Evolutionary conservation across 2,329 filamentous ascomycete genomes (phyloP).

Genomic region (Hymenoscyphus linearis): DNA sequence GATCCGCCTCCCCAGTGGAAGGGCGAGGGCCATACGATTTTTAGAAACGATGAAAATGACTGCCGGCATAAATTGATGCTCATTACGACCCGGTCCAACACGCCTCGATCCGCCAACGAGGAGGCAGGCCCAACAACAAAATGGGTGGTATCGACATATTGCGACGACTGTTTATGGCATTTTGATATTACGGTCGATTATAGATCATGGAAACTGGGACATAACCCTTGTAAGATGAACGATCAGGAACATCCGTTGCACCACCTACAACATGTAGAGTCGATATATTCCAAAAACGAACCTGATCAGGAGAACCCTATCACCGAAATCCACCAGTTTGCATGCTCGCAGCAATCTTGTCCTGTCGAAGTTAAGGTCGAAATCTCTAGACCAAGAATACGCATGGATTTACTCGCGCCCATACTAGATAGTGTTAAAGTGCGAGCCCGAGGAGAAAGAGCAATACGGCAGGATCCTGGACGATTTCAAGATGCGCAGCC

Average conservation of each 20-base stretch:
- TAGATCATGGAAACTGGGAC: conserved; percentile 34
- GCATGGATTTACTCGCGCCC: conserved; percentile 40
- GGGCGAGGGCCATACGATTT: conserved; percentile 19
- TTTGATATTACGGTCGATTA: conserved; percentile 53
- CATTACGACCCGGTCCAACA: conserved; percentile 50
- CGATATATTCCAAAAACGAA: conserved; percentile 33
- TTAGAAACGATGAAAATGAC: conserved; percentile 34
- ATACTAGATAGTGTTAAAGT: conserved; percentile 50
- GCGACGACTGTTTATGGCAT: conserved; percentile 56
- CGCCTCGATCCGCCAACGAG: conserved; percentile 36
- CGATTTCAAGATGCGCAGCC: conserved; percentile 45
- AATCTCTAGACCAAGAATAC: conserved; percentile 48
- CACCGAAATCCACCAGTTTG: conserved; percentile 45
- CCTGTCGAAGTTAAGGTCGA: conserved; percentile 46
- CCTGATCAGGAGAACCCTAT: conserved; percentile 25
- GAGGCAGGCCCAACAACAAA: conserved; percentile 35
- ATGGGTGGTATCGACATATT: conserved; percentile 56
- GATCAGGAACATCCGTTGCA: conserved; percentile 51
- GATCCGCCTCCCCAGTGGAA: conserved; percentile 49
- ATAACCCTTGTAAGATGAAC: conserved; percentile 27
- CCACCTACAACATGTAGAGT: conserved; percentile 46
- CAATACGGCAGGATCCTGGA: conserved; percentile 45
- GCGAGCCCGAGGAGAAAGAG: conserved; percentile 46
- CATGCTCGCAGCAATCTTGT: conserved; percentile 55
- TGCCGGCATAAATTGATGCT: conserved; percentile 56